Evolutionary conservation across 768 basidiomycete genomes (phyloP), one percentile per base, ranked within the genome.

Genomic region (Amanita pseudoporphyria): DNA sequence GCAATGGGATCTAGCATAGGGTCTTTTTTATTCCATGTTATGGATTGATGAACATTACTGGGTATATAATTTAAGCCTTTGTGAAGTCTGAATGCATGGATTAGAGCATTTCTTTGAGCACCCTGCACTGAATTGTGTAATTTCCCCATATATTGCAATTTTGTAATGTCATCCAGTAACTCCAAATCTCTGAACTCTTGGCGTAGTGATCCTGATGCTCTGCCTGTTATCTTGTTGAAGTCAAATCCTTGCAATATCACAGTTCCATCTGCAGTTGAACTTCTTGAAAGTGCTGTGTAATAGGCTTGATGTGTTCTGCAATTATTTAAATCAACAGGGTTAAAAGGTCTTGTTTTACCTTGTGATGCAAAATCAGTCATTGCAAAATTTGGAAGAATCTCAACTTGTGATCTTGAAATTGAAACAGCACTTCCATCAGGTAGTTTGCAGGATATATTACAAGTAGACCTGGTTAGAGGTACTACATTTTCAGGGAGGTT

Each of bases 381-480:
- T n/a, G n/a, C n/a, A n/a, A n/a, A n/a, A n/a, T n/a, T n/a, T n/a
- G n/a, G n/a, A n/a, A n/a, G n/a, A n/a, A n/a, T n/a, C n/a, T n/a
- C n/a, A n/a, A n/a, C n/a, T n/a, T n/a, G n/a, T n/a, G n/a, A n/a
- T n/a, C n/a, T n/a, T n/a, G n/a, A n/a, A n/a, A n/a, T n/a, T n/a
- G n/a, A n/a, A n/a, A n/a, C 55, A 55, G n/a, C 36, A 53, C 16
- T 46, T 51, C 60, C 59, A 52, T 58, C 51, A 37, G 60, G 55
- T 16, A 60, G 49, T 3, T 2, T 24, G 26, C 41, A 42, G 6
- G 41, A 24, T 24, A 26, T 26, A 2, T 3, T 21, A 26, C 9
- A 24, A 3, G 9, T 21, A 12, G 21, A 24, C 6, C 21, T 6
- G 3, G 41, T 22, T 2, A 42, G 13, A 9, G 41, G 41, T 6